Evolutionary conservation across 441 rosid species (phyloP), one percentile per base, ranked within the genome.

Genomic region (Pelargonium fulgidum): DNA sequence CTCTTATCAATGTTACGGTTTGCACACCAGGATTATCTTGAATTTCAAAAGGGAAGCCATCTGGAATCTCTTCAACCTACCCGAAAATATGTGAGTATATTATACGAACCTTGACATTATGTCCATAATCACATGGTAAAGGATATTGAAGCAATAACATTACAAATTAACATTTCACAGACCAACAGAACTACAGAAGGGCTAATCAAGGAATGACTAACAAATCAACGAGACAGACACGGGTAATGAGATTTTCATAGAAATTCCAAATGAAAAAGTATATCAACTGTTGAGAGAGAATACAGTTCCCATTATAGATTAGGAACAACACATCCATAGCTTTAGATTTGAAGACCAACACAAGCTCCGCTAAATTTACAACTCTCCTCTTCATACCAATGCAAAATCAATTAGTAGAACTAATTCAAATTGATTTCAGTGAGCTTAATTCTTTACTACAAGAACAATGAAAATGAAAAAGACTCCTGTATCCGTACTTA

Each of bases 41-140:
- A 70, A 93, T 81, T 72, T 85, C 78, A 75, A 91, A 89, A 48
- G 93, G 96, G 70, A 91, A 89, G 13, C 81, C 89, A 75, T 69
- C 67, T 7, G 92, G 95, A 59, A 78, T 56, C 70, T 79, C 89
- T 65, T 85, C 91, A 59, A 76, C 83, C 98, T 93, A 68, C 66
- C 66, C 12, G 6, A 16, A 16, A 4, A 45, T 54, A 61, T 41
- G 44, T 16, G 9, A 26, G 19, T 48, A 29, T 20, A 67, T 12
- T 13, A 67, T 6, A 10, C 7, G 11, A 17, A 4, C 16, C 1
- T 16, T 11, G 12, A 2, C 16, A 48, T 3, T 9, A 48, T 45
- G 52, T 45, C 12, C 52, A 45, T 7, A 12, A 45, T 45, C 52
- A 45, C 11, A 45, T 0, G 1, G 52, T 45, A 45, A 2, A 45